phyloP scores from a whole-genome alignment of 768 basidiomycete genomes.

The Auricularia cornea region DNA sequence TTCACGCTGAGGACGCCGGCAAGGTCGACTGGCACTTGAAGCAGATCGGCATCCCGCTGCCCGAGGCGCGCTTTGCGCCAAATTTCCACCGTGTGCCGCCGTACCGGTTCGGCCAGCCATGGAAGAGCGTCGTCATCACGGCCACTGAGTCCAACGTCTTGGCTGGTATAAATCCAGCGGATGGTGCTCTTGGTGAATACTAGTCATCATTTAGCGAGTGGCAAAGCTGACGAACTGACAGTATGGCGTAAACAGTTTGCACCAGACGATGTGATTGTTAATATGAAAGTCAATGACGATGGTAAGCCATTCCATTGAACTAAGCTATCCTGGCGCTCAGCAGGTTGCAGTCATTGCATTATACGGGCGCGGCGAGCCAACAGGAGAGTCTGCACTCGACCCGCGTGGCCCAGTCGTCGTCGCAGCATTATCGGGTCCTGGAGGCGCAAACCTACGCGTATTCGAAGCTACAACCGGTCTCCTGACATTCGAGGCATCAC shows the following conservation, averaged over 20 bases:
- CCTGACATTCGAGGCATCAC: constrained; percentile 53
- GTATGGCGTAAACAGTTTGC: constrained; percentile 33
- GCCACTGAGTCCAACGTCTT: constrained; percentile 71
- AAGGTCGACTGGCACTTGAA: constrained; percentile 83
- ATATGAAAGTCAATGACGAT: constrained; percentile 49
- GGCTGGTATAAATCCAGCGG: constrained; percentile 56
- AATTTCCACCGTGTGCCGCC: constrained; percentile 39
- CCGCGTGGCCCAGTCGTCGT: constrained; percentile 37
- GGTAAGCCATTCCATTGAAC: constrained; percentile 36
- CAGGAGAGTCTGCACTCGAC: background rate
- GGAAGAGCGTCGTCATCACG: constrained; percentile 47
- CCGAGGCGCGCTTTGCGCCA: constrained; percentile 44
- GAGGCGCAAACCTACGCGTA: constrained; percentile 57
- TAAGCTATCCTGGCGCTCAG: too few species aligned
- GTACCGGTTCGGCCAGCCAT: constrained; percentile 17
- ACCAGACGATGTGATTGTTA: constrained; percentile 55
- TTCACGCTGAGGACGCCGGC: constrained; percentile 70
- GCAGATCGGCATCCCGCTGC: constrained; percentile 64
- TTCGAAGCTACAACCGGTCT: constrained; percentile 59
- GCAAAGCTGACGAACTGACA: constrained; percentile 3
- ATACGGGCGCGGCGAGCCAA: constrained; percentile 1
- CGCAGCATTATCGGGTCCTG: constrained; percentile 66
- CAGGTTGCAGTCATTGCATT: constrained; percentile 1
- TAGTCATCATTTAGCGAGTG: background rate
- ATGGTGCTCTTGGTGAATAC: constrained; percentile 63